Percentiles rank a stretch among this genome's conserved stretches.
These are phyloP conservation scores for Wallacemonas sp. DNA, from an alignment of 208 protist genomes.

Conservation along the genomic window DNA sequence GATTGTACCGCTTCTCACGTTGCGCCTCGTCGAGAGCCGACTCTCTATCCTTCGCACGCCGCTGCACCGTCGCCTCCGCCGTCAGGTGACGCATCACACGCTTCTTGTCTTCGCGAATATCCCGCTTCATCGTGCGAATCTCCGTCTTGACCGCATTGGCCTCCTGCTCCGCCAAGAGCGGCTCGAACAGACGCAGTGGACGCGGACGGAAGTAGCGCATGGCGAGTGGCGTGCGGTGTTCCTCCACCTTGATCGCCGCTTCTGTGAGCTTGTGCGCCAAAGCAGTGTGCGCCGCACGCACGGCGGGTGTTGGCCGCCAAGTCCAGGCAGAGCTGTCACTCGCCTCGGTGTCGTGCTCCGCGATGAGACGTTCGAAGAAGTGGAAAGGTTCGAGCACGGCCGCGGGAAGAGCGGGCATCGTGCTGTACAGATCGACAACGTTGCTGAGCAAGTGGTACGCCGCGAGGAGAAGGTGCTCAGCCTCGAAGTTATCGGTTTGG, in stretches of 20 bases:
- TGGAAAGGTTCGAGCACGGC: conserved; percentile 49
- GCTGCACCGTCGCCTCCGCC: conserved; percentile 77
- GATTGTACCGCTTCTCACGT: conserved; percentile 58
- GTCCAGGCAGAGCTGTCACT: neutral
- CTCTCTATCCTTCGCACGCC: conserved; percentile 67
- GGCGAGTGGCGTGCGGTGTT: conserved; percentile 65
- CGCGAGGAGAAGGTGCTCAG: conserved; percentile 43
- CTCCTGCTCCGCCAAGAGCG: conserved; percentile 59
- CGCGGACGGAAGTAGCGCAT: conserved; percentile 87
- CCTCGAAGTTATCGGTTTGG: conserved; percentile 25
- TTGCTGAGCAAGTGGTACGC: conserved; percentile 65
- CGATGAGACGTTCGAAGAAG: conserved; percentile 36
- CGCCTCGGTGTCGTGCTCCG: neutral
- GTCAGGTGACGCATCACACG: conserved; percentile 78
- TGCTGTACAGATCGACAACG: conserved; percentile 43
- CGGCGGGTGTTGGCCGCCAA: conserved; percentile 36
- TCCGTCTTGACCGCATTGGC: conserved; percentile 65
- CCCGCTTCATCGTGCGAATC: conserved; percentile 63
- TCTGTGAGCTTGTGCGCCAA: conserved; percentile 32
- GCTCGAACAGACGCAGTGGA: conserved; percentile 83
- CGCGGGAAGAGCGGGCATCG: conserved; percentile 53
- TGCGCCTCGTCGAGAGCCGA: conserved; percentile 33
- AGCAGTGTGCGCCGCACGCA: conserved; percentile 50
- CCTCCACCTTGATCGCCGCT: conserved; percentile 21
- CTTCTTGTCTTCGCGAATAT: conserved; percentile 85